Conservation (phyloP, 75 land plant species). For the Selaginella tamariscina region DNA sequence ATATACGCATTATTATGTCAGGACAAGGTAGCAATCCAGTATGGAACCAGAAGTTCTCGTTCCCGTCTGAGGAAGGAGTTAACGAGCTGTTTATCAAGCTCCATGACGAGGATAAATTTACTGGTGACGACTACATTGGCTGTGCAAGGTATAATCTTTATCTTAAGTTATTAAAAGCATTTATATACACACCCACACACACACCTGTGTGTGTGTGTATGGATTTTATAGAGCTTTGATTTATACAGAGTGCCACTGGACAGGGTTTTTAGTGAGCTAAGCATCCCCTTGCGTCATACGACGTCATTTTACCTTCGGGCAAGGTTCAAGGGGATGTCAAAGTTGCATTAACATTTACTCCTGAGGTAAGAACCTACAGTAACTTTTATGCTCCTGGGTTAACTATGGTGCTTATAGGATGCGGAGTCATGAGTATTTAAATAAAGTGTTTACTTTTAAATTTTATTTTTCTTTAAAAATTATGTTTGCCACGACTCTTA, state of each 20-base stretch:
- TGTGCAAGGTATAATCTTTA: neutral
- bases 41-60: slow-evolving; percentile 9
- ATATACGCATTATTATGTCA: neutral
- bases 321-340: slow-evolving; percentile 43
- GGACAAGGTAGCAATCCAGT: slow-evolving; percentile 1
- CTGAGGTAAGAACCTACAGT: slow-evolving; percentile 35
- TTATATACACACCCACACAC: no score
- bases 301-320: slow-evolving; percentile 36
- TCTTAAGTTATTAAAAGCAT: no score
- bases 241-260: slow-evolving; percentile 37
- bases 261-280: slow-evolving; percentile 27
- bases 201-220: no score
- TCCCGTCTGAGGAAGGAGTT: neutral
- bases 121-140: slow-evolving; percentile 7
- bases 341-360: slow-evolving; percentile 38
- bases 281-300: slow-evolving; percentile 32
- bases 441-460: no score
- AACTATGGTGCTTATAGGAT: no score
- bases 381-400: no score
- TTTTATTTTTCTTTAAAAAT: no score
- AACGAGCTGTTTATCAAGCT: slow-evolving; percentile 9
- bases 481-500: no score
- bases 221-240: no score
- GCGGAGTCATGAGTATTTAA: no score
- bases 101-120: neutral